Evolutionary conservation across 805 yeast species (phyloP), one percentile per base, ranked within the genome.

Genomic region (Saccharomycopsis javanensis): DNA sequence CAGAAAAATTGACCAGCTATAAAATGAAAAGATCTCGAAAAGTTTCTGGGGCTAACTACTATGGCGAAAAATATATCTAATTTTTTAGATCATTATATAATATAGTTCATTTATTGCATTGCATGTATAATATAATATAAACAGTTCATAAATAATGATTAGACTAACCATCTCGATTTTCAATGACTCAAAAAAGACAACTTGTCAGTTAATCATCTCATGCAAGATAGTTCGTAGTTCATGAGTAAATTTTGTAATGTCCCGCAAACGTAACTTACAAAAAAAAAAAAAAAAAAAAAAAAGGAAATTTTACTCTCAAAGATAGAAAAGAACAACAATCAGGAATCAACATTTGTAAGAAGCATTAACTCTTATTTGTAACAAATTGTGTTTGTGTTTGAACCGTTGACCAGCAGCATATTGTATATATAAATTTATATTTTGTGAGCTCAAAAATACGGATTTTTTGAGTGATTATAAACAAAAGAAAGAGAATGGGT

Each of bases 401-500:
- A n/a, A n/a, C n/a, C n/a, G n/a, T n/a, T n/a, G n/a, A n/a, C n/a
- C n/a, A n/a, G n/a, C n/a, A n/a, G n/a, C n/a, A n/a, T n/a, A n/a
- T n/a, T n/a, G n/a, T n/a, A n/a, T n/a, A n/a, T n/a, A n/a, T n/a
- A n/a, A n/a, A n/a, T n/a, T n/a, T n/a, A n/a, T n/a, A n/a, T n/a
- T n/a, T n/a, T n/a, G n/a, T n/a, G n/a, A n/a, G n/a, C n/a, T n/a
- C n/a, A 23, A 20, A 6, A 42, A 38, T 8, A 38, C 5, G 33
- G 10, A 6, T 30, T 31, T 5, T 11, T 31, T 31, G 10, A 8
- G 10, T 31, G 35, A 31, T 31, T 11, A 31, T 31, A 31, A 10
- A 42, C 15, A 10, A 20, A 23, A 11, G 25, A 42, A 23, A 38
- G 18, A 30, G 16, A 7, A 61, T 61, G 67, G 68, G 57, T 5